Conservation (phyloP, 129 eudicot species). For the Mikania micrantha region DNA sequence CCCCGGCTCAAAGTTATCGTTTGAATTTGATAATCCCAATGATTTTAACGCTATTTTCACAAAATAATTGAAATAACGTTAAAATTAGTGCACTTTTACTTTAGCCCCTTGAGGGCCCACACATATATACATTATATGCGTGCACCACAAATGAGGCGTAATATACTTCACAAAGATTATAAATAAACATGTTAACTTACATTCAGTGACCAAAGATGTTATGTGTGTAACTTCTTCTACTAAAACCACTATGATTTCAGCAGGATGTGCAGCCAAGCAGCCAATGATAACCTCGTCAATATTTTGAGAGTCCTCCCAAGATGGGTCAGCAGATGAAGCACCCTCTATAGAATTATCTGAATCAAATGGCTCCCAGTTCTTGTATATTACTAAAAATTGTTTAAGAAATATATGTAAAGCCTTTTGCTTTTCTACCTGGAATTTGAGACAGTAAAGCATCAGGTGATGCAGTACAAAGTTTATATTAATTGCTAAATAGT, state of each 20-base stretch:
- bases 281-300: constrained; percentile 55
- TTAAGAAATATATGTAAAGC: constrained; percentile 67
- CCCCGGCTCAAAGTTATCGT: no score
- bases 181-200: constrained; percentile 45
- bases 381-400: constrained; percentile 68
- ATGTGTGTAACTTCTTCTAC: constrained; percentile 58
- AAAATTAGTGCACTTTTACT: no score
- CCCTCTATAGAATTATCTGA: constrained; percentile 36
- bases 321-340: constrained; percentile 21
- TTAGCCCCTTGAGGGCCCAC: no score
- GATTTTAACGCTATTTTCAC: no score
- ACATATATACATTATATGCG: no score
- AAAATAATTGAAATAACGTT: no score
- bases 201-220: constrained; percentile 50
- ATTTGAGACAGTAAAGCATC: background rate
- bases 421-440: constrained; percentile 71
- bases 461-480: constrained; percentile 1
- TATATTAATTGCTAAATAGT: background rate
- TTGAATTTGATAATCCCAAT: no score
- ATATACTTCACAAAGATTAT: background rate
- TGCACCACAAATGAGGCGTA: no score
- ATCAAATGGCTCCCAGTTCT: constrained; percentile 76
- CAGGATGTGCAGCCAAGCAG: constrained; percentile 84
- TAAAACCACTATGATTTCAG: constrained; percentile 56
- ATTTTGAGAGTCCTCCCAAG: constrained; percentile 32